These are phyloP conservation scores for Tinospora cordifolia DNA, from an alignment of 164 flowering plant species.

Conservation along the genomic window DNA sequence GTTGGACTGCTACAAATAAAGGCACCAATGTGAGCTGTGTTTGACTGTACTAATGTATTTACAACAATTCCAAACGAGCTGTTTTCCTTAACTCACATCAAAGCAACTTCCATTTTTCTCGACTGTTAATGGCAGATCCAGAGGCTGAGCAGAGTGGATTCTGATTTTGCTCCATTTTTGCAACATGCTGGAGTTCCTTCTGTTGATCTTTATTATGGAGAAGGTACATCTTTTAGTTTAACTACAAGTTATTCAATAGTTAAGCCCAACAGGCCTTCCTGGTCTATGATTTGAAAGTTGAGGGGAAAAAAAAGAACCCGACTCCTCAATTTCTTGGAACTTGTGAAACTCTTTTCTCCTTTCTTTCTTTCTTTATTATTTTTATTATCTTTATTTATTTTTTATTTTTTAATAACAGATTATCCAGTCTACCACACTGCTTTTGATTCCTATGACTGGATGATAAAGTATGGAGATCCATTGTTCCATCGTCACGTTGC, in stretches of 20 bases:
- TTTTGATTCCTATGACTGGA: slow-evolving; percentile 81
- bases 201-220: slow-evolving; percentile 73
- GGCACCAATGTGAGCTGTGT: slow-evolving; percentile 40
- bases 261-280: no score
- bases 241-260: not conserved
- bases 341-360: no score
- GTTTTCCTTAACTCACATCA: not conserved
- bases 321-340: no score
- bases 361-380: no score
- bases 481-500: slow-evolving; percentile 84
- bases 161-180: slow-evolving; percentile 90
- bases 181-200: slow-evolving; percentile 91
- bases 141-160: slow-evolving; percentile 68
- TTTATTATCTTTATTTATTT: no score
- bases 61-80: not conserved
- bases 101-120: not conserved
- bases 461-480: slow-evolving; percentile 70
- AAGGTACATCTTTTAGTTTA: slow-evolving; percentile 34
- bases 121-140: slow-evolving; percentile 46
- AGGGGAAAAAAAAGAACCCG: not conserved
- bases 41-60: not conserved
- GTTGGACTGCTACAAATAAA: slow-evolving; percentile 38
- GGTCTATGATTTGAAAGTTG: not conserved
- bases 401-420: no score
- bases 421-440: slow-evolving; percentile 96